Evolutionary conservation across 2,329 filamentous ascomycete genomes (phyloP).

Genomic region (Aspergillus ochraceus): DNA sequence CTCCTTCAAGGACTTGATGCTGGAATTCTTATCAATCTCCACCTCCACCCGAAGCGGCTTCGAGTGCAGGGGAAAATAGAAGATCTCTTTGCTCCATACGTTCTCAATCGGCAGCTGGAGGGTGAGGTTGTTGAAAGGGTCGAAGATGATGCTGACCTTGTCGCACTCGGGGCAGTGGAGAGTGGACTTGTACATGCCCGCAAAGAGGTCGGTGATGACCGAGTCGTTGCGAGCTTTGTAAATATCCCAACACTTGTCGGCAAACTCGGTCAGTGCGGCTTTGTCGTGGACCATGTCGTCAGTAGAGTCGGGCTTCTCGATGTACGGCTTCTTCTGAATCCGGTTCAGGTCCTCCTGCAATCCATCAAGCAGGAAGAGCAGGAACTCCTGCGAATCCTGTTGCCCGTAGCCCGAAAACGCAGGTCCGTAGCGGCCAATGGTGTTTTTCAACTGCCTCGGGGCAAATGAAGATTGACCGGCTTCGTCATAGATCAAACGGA

Average conservation of each 20-base stretch:
- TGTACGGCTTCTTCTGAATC: slow-evolving; percentile 93
- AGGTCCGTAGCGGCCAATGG: slow-evolving; percentile 76
- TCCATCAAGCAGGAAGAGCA: slow-evolving; percentile 91
- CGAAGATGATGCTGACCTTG: slow-evolving; percentile 98
- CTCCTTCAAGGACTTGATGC: slow-evolving; percentile 53
- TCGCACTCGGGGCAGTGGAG: slow-evolving; percentile 86
- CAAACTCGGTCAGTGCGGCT: slow-evolving; percentile 77
- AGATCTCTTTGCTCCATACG: slow-evolving; percentile 72
- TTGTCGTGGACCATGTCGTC: slow-evolving; percentile 90
- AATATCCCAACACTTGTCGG: slow-evolving; percentile 85
- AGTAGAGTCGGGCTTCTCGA: slow-evolving; percentile 95
- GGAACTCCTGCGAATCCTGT: slow-evolving; percentile 95
- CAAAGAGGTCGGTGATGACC: slow-evolving; percentile 92
- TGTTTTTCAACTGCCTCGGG: slow-evolving; percentile 78
- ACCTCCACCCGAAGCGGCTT: slow-evolving; percentile 70
- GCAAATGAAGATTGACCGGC: slow-evolving; percentile 66
- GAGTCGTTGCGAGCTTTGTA: slow-evolving; percentile 92
- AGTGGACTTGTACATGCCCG: slow-evolving; percentile 97
- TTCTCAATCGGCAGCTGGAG: slow-evolving; percentile 86
- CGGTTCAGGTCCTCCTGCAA: slow-evolving; percentile 94
- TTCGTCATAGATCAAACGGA: slow-evolving; percentile 76
- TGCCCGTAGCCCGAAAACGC: slow-evolving; percentile 93
- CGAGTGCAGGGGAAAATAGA: slow-evolving; percentile 74
- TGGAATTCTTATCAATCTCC: slow-evolving; percentile 71
- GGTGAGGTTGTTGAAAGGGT: slow-evolving; percentile 93